phyloP scores from a whole-genome alignment of 2,329 filamentous ascomycete species.

The Meredithiella fracta region DNA sequence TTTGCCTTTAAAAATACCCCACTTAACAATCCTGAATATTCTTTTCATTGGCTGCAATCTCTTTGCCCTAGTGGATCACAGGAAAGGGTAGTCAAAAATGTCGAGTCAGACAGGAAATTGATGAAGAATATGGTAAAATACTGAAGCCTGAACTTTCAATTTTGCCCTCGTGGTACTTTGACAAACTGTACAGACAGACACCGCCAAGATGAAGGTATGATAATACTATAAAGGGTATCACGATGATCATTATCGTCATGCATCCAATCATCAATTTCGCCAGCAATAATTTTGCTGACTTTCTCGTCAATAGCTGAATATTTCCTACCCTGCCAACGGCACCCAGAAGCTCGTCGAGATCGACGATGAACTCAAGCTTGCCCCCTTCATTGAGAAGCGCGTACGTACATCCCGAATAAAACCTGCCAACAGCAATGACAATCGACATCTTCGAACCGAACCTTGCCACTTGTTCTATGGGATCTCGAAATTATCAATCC shows the following conservation, averaged over 20 bases:
- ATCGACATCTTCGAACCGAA: slow-evolving; percentile 19
- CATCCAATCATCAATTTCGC: too few species aligned
- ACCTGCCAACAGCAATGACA: neutral
- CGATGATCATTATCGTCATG: neutral
- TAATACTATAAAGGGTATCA: neutral
- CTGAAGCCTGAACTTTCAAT: slow-evolving; percentile 1
- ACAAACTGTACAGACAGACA: slow-evolving; percentile 15
- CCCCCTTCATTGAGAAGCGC: slow-evolving; percentile 97
- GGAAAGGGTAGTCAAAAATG: slow-evolving; percentile 4
- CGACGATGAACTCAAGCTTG: slow-evolving; percentile 98
- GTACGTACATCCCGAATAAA: slow-evolving; percentile 34
- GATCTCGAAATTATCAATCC: neutral
- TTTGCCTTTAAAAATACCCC: neutral
- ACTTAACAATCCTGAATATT: neutral
- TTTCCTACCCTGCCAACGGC: slow-evolving; percentile 92
- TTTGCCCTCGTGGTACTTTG: slow-evolving; percentile 5
- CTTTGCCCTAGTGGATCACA: slow-evolving; percentile 14
- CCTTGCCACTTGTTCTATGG: slow-evolving; percentile 16
- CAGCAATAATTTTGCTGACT: slow-evolving; percentile 20
- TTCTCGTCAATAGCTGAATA: slow-evolving; percentile 35
- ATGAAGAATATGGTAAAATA: slow-evolving; percentile 8
- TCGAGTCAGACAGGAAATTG: slow-evolving; percentile 1
- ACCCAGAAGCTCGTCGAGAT: slow-evolving; percentile 98
- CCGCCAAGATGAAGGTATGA: slow-evolving; percentile 14
- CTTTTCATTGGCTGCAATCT: slow-evolving; percentile 6